Evolutionary conservation across 768 basidiomycete genomes (phyloP).

Genomic region (Kwoniella europaea): DNA sequence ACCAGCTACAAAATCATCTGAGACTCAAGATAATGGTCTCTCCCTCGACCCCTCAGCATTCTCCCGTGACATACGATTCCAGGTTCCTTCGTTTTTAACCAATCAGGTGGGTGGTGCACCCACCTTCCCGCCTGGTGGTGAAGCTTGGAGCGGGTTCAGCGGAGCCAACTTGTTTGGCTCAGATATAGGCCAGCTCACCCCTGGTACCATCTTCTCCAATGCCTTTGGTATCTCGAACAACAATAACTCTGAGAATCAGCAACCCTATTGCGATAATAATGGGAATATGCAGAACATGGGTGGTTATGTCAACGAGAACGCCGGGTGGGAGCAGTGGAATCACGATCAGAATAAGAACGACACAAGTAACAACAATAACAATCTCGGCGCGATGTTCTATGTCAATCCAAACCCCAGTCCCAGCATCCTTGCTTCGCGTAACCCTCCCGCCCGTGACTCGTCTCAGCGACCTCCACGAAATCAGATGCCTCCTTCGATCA

Average conservation of each 20-base stretch:
- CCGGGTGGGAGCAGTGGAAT: constrained; percentile 10
- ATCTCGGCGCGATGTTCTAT: constrained; percentile 27
- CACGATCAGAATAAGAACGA: constrained; percentile 2
- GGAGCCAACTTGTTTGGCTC: constrained; percentile 32
- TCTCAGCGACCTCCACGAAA: background rate
- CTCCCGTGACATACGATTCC: constrained; percentile 52
- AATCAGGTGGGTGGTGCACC: constrained; percentile 43
- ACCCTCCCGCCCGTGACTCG: constrained; percentile 8
- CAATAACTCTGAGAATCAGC: constrained; percentile 4
- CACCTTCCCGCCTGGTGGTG: constrained; percentile 55
- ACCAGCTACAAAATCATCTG: constrained; percentile 19
- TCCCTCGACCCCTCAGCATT: constrained; percentile 56
- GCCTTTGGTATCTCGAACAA: constrained; percentile 25
- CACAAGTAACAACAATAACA: background rate
- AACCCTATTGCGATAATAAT: constrained; percentile 22
- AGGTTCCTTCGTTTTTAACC: constrained; percentile 47
- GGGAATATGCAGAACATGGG: constrained; percentile 1
- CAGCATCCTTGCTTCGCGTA: constrained; percentile 13
- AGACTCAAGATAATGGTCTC: constrained; percentile 31
- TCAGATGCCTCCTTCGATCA: background rate
- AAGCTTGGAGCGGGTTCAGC: constrained; percentile 55
- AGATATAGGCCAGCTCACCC: constrained; percentile 33
- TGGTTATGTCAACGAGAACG: constrained; percentile 3
- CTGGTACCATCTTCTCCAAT: constrained; percentile 40
- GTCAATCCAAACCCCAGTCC: constrained; percentile 35